A percentile compares a stretch with the other conserved stretches of the same genome.
These are phyloP conservation scores for Acidomyces sp. DNA, from an alignment of 495 filamentous ascomycete genomes.

Conservation along the genomic window DNA sequence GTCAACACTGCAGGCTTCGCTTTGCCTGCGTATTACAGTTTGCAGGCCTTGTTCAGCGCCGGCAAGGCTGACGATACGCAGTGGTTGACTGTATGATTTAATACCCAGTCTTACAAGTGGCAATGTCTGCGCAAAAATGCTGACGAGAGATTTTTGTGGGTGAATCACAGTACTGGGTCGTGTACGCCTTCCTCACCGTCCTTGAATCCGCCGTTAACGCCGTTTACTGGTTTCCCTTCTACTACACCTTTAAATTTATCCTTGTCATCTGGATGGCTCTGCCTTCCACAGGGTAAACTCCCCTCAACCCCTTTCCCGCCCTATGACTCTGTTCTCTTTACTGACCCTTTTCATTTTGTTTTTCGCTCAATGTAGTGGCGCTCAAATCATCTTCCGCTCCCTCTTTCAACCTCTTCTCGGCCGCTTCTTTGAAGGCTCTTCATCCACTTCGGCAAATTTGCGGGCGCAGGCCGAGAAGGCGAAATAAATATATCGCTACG, in stretches of 20 bases:
- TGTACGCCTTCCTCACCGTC: slow-evolving; percentile 84
- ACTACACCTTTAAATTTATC: slow-evolving; percentile 99
- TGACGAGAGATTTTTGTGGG: not conserved
- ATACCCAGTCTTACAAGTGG: not conserved
- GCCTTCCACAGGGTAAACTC: slow-evolving; percentile 71
- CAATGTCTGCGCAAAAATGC: slow-evolving; percentile 1
- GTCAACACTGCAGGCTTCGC: slow-evolving; percentile 93
- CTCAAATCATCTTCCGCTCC: slow-evolving; percentile 90
- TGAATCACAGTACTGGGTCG: slow-evolving; percentile 78
- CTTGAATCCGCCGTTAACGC: slow-evolving; percentile 86
- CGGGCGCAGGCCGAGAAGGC: slow-evolving; percentile 75
- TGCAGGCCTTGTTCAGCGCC: slow-evolving; percentile 74
- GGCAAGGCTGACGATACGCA: slow-evolving; percentile 84
- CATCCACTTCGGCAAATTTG: slow-evolving; percentile 75
- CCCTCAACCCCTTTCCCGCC: not conserved
- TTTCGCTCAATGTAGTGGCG: slow-evolving; percentile 53
- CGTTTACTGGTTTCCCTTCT: slow-evolving; percentile 99
- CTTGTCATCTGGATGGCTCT: slow-evolving; percentile 95
- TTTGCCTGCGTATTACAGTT: slow-evolving; percentile 89
- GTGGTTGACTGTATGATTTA: slow-evolving; percentile 53
- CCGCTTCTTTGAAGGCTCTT: slow-evolving; percentile 66
- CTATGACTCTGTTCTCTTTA: not conserved
- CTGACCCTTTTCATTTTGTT: too few relatives aligned
- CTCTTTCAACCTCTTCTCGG: slow-evolving; percentile 82
- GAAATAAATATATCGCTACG: too few relatives aligned